Evolutionary conservation across 2,329 filamentous ascomycete species (phyloP).

Genomic region (Cladosporium colombiae): DNA sequence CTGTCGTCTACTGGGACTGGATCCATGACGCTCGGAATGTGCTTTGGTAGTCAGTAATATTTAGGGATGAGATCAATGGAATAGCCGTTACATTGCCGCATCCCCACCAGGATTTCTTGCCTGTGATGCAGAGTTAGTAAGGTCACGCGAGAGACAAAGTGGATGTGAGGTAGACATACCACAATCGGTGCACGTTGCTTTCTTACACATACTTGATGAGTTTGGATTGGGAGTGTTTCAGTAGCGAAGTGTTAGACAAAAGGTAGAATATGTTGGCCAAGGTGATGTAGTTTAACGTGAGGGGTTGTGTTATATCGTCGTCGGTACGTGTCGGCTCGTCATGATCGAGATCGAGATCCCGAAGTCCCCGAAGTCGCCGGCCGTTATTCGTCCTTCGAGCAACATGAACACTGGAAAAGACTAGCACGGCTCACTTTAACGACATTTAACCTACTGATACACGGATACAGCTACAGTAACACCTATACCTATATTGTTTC

Average conservation of each 20-base stretch:
- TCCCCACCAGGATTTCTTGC: conserved; percentile 38
- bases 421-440: background rate
- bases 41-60: conserved; percentile 25
- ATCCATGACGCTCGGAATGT: conserved; percentile 65
- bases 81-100: conserved; percentile 28
- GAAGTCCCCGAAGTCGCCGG: background rate
- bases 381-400: background rate
- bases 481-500: too few relatives aligned
- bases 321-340: background rate
- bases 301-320: background rate
- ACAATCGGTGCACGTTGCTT: conserved; percentile 63
- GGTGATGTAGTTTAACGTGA: background rate
- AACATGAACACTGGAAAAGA: background rate
- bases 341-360: background rate
- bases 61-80: background rate
- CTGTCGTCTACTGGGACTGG: conserved; percentile 58
- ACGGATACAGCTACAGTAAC: too few relatives aligned
- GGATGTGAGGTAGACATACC: conserved; percentile 48
- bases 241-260: background rate
- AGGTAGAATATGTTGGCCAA: background rate
- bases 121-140: conserved; percentile 26
- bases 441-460: too few relatives aligned
- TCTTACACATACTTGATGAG: conserved; percentile 60
- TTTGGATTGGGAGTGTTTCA: background rate
- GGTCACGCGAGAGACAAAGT: background rate